phyloP scores from a whole-genome alignment of 495 filamentous ascomycete genomes.

The Bacidia gigantensis region DNA sequence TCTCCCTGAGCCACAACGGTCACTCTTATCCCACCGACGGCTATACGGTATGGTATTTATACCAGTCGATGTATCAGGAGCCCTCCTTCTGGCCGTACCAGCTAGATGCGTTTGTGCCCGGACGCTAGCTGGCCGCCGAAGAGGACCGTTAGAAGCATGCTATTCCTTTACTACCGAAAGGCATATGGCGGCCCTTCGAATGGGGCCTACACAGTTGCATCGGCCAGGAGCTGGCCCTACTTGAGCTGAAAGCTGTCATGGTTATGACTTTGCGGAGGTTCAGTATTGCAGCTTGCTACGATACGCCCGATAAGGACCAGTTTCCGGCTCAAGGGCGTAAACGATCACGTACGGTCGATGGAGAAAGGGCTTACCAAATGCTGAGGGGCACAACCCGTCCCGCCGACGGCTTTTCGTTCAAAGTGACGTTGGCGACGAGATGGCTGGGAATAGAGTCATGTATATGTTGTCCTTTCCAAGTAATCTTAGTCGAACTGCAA shows the following conservation, averaged over 20 bases:
- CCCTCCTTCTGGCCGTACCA: slow-evolving; percentile 21
- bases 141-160: slow-evolving; percentile 7
- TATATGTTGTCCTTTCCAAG: too few relatives aligned
- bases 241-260: slow-evolving; percentile 26
- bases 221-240: slow-evolving; percentile 33
- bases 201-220: slow-evolving; percentile 36
- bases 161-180: slow-evolving; percentile 8
- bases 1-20: slow-evolving; percentile 21
- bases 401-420: slow-evolving; percentile 17
- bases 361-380: slow-evolving; percentile 20
- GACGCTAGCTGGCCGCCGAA: slow-evolving; percentile 22
- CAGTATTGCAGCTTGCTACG: slow-evolving; percentile 16
- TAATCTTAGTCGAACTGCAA: too few relatives aligned
- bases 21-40: slow-evolving; percentile 23
- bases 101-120: slow-evolving; percentile 25
- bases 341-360: slow-evolving; percentile 4
- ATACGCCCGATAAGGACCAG: slow-evolving; percentile 10
- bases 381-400: slow-evolving; percentile 11
- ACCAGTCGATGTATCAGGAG: slow-evolving; percentile 17
- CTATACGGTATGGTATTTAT: slow-evolving; percentile 19
- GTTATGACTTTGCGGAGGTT: not conserved
- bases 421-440: too few relatives aligned
- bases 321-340: not conserved
- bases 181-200: slow-evolving; percentile 34
- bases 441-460: too few relatives aligned